These are phyloP conservation scores for Tubosaeta sp. DNA, from an alignment of 768 basidiomycete genomes.

Conservation along the genomic window DNA sequence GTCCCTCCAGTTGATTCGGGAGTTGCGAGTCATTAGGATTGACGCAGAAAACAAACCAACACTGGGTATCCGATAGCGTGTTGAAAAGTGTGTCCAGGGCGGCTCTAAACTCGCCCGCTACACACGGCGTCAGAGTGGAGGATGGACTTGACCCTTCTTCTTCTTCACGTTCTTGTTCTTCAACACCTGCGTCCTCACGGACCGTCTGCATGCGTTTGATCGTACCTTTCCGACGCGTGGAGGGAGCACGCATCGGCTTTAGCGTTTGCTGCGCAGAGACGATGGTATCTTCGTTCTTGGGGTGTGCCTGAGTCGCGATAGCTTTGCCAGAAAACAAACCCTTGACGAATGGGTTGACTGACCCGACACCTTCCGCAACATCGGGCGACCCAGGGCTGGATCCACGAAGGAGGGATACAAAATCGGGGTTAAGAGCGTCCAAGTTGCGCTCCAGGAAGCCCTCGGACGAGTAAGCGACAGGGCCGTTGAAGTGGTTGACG, in stretches of 20 bases:
- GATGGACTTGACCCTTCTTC: constrained; percentile 34
- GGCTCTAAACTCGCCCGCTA: constrained; percentile 83
- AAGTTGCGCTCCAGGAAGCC: constrained; percentile 86
- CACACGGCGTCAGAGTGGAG: constrained; percentile 51
- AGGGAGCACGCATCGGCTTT: constrained; percentile 92
- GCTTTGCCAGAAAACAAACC: constrained; percentile 84
- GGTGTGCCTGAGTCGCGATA: constrained; percentile 90
- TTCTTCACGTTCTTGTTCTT: constrained; percentile 49
- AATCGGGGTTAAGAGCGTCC: constrained; percentile 89
- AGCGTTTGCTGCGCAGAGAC: constrained; percentile 91
- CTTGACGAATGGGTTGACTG: constrained; percentile 87
- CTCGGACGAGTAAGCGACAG: constrained; percentile 89
- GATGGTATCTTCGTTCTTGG: constrained; percentile 90
- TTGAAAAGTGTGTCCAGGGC: constrained; percentile 84
- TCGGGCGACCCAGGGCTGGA: constrained; percentile 32
- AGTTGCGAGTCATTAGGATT: constrained; percentile 95
- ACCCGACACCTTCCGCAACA: constrained; percentile 66
- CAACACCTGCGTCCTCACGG: constrained; percentile 24
- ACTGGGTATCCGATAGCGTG: constrained; percentile 83
- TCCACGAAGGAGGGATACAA: constrained; percentile 84
- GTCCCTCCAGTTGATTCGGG: constrained; percentile 89
- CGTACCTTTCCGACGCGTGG: constrained; percentile 76
- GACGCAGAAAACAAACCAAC: constrained; percentile 90
- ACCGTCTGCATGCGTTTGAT: constrained; percentile 49
- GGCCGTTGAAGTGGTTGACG: constrained; percentile 86